Base-by-base conservation (phyloP, 352 stramenopile genomes). In the Saprolegnia parasitica region DNA sequence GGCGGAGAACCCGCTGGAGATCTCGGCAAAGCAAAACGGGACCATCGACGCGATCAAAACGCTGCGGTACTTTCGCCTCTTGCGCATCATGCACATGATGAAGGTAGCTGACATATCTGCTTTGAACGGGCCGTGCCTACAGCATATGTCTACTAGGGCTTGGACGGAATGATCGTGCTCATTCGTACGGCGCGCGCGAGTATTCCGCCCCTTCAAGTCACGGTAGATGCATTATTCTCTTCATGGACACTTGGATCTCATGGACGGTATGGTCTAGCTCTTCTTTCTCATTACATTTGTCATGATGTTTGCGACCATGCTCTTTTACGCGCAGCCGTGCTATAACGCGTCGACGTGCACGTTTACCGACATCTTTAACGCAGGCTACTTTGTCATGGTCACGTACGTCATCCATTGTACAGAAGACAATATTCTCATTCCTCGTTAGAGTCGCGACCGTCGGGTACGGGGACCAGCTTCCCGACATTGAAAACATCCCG, bases 311-410 rank as follows among this genome's bases (percentile, higher is more conserved):
- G 83, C 81, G 13, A 91, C 83, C 13, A 81, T 83, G n/a, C 78
- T 91, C 47, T 91, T 87, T 68, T 90, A 90, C 56, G 77, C 83
- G 9, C 81, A 93, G 65, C 85, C 83, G 13, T 93, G 85, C 56
- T 90, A 90, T 55, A 85, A 90, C 56, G 66, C 88, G 32, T 76
- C 81, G 39, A 91, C 81, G 10, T 93, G 85, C 68, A 75, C 81
- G 29, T 93, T 93, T 67, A 93, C 82, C 11, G 86, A 91, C 71
- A 91, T 91, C 46, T 89, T 91, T 73, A 93, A 93, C 70, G 79
- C 86, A 15, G 82, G 78, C 0, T 93, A 91, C 55, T 93, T 93
- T 72, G 83, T 91, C 70, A 89, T 93, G 80, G 77, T 91, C 68
- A 90, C 83, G 85, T 93, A 87, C 49, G 67, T 57, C 1, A 49